A percentile compares a stretch with the other conserved stretches of the same genome.
Conservation (phyloP, 2,329 filamentous ascomycete species). For the Gnomoniopsis smithogilvyi region DNA sequence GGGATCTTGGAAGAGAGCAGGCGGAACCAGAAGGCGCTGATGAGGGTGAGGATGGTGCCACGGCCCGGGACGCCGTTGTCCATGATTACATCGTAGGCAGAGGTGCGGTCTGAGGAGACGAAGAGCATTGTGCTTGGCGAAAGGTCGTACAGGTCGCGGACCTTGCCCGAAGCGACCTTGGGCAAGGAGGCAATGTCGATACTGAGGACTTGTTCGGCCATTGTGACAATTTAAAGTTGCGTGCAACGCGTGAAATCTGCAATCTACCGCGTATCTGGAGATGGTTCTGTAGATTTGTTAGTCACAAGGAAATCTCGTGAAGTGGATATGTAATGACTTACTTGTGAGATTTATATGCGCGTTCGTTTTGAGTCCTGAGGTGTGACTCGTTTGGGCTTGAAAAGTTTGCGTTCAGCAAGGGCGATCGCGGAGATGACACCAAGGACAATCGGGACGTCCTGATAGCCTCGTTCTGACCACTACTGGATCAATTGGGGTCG, state of each 20-base stretch:
- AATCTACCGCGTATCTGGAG: not conserved
- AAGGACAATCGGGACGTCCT: slow-evolving; percentile 8
- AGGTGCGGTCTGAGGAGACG: slow-evolving; percentile 61
- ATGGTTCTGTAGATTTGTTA: no score
- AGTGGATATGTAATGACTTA: not conserved
- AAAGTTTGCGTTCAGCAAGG: slow-evolving; percentile 14
- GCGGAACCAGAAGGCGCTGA: slow-evolving; percentile 52
- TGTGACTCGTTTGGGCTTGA: slow-evolving; percentile 7
- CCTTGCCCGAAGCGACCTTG: slow-evolving; percentile 29
- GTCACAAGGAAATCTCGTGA: no score
- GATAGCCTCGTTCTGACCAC: not conserved
- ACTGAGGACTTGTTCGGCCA: slow-evolving; percentile 17
- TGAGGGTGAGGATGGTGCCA: slow-evolving; percentile 47
- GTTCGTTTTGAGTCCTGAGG: not conserved
- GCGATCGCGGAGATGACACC: slow-evolving; percentile 11
- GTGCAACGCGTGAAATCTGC: not conserved
- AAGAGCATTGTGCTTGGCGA: slow-evolving; percentile 29
- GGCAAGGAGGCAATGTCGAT: slow-evolving; percentile 29
- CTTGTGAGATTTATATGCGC: not conserved
- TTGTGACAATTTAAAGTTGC: not conserved
- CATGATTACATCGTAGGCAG: slow-evolving; percentile 91
- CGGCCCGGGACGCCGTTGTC: slow-evolving; percentile 61
- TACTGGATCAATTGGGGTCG: not conserved
- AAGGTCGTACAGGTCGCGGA: slow-evolving; percentile 27
- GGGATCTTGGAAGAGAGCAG: slow-evolving; percentile 43